phyloP scores from a whole-genome alignment of 2,329 filamentous ascomycete genomes.

The Penicillium hordei region DNA sequence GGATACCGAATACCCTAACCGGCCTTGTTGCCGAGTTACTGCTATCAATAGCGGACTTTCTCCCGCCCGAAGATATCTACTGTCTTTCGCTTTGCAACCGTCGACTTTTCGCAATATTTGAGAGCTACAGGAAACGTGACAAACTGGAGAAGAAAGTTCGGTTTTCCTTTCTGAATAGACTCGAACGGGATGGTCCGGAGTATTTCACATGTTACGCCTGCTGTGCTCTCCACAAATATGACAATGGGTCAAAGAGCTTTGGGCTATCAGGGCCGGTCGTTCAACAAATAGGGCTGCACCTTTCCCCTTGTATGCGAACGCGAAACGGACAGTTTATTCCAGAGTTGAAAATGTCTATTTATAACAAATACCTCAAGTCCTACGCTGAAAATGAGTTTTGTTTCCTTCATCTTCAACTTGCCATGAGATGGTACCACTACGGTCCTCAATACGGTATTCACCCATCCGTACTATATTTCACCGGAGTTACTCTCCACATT shows the following conservation, averaged over 20 bases:
- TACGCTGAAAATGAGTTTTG: neutral
- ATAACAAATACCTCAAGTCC: neutral
- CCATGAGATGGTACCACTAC: constrained; percentile 9
- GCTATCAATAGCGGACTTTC: neutral
- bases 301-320: neutral
- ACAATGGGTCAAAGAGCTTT: constrained; percentile 1
- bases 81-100: constrained; percentile 15
- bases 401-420: constrained; percentile 15
- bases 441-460: constrained; percentile 7
- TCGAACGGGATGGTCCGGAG: constrained; percentile 12
- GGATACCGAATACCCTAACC: neutral
- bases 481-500: constrained; percentile 36
- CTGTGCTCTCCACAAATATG: constrained; percentile 11
- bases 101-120: neutral
- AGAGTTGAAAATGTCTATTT: neutral
- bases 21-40: constrained; percentile 7
- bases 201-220: constrained; percentile 15
- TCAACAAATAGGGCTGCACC: neutral
- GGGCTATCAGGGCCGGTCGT: neutral
- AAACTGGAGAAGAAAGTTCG: neutral
- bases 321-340: neutral
- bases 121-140: neutral
- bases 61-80: neutral
- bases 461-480: constrained; percentile 9
- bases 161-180: constrained; percentile 9